A percentile compares a stretch with the other conserved stretches of the same genome.
phyloP scores from a whole-genome alignment of 2,329 filamentous ascomycete genomes.

The Tolypocladium amazonense region DNA sequence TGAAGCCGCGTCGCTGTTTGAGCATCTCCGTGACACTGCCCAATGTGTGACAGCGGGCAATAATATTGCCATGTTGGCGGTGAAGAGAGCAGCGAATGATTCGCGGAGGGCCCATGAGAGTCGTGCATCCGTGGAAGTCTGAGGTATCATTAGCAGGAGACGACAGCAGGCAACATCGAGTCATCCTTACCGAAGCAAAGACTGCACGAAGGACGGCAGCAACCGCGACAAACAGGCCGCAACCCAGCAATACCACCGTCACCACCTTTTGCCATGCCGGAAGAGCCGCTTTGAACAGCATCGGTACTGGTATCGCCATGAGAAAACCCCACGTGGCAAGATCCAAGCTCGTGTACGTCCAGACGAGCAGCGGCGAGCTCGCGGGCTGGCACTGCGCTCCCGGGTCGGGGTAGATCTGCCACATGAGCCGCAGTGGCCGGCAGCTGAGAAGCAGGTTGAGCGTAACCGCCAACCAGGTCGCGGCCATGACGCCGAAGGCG shows the following conservation, averaged over 20 bases:
- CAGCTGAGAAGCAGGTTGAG: constrained; percentile 4
- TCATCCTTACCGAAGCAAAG: not conserved
- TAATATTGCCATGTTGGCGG: not conserved
- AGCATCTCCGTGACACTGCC: not conserved
- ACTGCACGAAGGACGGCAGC: constrained; percentile 1
- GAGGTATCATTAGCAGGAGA: not conserved
- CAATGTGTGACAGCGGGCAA: not conserved
- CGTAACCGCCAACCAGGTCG: constrained; percentile 1
- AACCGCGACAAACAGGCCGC: not conserved
- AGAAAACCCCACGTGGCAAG: constrained; percentile 1
- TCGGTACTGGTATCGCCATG: not conserved
- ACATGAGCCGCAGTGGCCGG: constrained; percentile 2
- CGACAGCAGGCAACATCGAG: too few relatives aligned
- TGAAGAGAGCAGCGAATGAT: not conserved
- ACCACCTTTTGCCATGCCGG: not conserved
- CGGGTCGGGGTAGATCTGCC: constrained; percentile 1
- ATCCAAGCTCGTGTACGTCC: constrained; percentile 4
- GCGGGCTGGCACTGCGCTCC: constrained; percentile 2
- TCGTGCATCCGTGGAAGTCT: not conserved
- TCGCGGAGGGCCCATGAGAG: constrained; percentile 3
- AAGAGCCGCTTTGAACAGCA: not conserved
- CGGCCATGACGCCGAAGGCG: constrained; percentile 1
- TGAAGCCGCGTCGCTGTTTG: not conserved
- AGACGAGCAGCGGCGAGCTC: constrained; percentile 3
- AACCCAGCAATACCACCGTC: not conserved